phyloP scores from a whole-genome alignment of 2,329 filamentous ascomycete genomes.

The Dryadomyces sulphureus region DNA sequence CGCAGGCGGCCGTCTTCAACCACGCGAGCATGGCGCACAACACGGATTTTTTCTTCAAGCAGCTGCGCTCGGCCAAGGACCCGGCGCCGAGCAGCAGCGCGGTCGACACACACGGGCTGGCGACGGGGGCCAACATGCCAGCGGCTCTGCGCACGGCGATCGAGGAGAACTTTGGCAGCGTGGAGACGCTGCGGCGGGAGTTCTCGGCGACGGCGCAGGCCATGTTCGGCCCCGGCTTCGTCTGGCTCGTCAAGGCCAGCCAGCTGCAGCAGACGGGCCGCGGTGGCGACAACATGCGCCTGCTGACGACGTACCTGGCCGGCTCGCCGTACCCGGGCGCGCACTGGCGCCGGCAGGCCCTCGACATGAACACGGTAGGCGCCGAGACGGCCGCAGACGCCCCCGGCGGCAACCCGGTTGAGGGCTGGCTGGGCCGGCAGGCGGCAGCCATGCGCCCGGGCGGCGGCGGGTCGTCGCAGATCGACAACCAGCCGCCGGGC shows the following conservation, averaged over 20 bases:
- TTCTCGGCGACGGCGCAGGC: conserved; percentile 66
- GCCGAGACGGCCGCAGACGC: conserved; percentile 13
- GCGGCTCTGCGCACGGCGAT: conserved; percentile 42
- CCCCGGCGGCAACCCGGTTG: conserved; percentile 12
- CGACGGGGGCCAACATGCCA: conserved; percentile 28
- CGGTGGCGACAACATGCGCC: conserved; percentile 29
- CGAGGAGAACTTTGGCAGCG: conserved; percentile 58
- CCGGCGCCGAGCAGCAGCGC: neutral
- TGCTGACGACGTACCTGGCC: conserved; percentile 82
- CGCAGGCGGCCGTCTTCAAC: conserved; percentile 75
- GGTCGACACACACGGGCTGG: neutral
- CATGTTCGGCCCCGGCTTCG: conserved; percentile 96
- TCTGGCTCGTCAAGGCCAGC: conserved; percentile 66
- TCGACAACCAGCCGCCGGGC: conserved; percentile 39
- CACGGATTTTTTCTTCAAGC: conserved; percentile 68
- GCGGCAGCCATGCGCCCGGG: conserved; percentile 14
- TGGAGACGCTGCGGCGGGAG: conserved; percentile 68
- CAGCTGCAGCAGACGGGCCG: conserved; percentile 10
- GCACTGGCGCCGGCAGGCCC: conserved; percentile 57
- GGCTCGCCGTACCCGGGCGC: conserved; percentile 78
- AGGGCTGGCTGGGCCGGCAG: conserved; percentile 25
- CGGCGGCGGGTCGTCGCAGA: neutral
- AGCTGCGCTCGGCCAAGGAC: conserved; percentile 20
- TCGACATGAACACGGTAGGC: conserved; percentile 55
- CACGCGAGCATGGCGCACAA: conserved; percentile 93